These are phyloP conservation scores for Abelmoschus esculentus DNA, from an alignment of 345 rosid genomes.

Conservation along the genomic window DNA sequence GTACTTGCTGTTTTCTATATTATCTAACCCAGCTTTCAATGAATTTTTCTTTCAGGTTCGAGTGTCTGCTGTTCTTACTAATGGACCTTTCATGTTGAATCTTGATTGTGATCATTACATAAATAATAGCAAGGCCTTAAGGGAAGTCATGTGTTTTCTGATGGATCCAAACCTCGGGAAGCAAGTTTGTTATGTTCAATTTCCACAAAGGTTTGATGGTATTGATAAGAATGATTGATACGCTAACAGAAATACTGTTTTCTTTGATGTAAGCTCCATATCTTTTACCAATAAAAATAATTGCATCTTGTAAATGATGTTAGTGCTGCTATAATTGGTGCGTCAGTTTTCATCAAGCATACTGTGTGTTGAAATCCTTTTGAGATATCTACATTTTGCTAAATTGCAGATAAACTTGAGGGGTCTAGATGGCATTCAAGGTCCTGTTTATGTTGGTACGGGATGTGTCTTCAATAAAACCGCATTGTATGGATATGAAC, in stretches of 20 bases:
- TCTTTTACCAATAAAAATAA: background rate
- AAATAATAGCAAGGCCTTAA: constrained; percentile 84
- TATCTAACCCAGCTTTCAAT: background rate
- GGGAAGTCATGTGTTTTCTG: constrained; percentile 91
- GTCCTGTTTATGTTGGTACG: background rate
- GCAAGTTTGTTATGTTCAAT: constrained; percentile 88
- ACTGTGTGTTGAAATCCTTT: background rate
- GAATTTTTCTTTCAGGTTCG: constrained; percentile 54
- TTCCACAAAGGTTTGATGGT: constrained; percentile 95
- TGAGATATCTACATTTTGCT: background rate
- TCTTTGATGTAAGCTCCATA: constrained; percentile 68
- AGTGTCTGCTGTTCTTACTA: constrained; percentile 86
- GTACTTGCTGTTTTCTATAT: background rate
- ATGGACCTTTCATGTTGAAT: constrained; percentile 91
- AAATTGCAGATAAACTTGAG: constrained; percentile 76
- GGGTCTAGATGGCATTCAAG: constrained; percentile 28
- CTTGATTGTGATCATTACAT: constrained; percentile 97
- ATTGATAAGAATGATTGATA: constrained; percentile 81
- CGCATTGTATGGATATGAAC: background rate
- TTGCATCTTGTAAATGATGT: background rate
- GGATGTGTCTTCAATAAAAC: background rate
- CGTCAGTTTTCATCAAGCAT: background rate
- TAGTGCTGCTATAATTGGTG: background rate
- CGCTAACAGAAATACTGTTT: constrained; percentile 82
- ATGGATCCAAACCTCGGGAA: constrained; percentile 87